A percentile compares a stretch with the other conserved stretches of the same genome.
Evolutionary conservation across 805 yeast genomes (phyloP).

Genomic region (Blastobotrys peoriensis): DNA sequence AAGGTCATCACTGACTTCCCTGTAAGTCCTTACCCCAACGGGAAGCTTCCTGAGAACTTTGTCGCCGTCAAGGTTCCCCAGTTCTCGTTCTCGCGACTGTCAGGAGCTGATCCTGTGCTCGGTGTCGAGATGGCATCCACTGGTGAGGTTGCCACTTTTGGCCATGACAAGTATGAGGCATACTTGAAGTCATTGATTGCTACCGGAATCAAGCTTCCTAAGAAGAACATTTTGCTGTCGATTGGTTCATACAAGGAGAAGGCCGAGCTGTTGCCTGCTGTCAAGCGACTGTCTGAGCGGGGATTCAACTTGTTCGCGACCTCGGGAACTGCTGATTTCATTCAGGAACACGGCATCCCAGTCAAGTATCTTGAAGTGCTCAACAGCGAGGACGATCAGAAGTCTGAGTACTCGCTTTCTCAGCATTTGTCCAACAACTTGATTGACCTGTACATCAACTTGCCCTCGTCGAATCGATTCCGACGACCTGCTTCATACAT

Average conservation of each 20-base stretch:
- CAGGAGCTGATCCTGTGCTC: conserved; percentile 96
- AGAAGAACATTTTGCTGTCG: conserved; percentile 87
- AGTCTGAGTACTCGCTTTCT: conserved; percentile 89
- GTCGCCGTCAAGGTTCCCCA: conserved; percentile 97
- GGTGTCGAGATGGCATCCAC: conserved; percentile 99
- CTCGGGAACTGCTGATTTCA: conserved; percentile 98
- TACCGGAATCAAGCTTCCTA: conserved; percentile 91
- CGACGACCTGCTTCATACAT: conserved; percentile 98
- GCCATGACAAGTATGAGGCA: conserved; percentile 94
- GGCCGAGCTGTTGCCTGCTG: conserved; percentile 84
- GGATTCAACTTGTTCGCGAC: conserved; percentile 94
- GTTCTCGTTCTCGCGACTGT: conserved; percentile 91
- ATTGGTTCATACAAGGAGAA: conserved; percentile 97
- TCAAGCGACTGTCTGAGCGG: conserved; percentile 68
- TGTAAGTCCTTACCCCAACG: conserved; percentile 82
- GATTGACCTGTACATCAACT: conserved; percentile 92
- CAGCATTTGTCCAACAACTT: conserved; percentile 94
- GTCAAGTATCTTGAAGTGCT: conserved; percentile 92
- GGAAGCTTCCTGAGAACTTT: conserved; percentile 83
- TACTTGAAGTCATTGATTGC: conserved; percentile 91
- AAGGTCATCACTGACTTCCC: conserved; percentile 89
- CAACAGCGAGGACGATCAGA: conserved; percentile 66
- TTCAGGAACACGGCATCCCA: conserved; percentile 89
- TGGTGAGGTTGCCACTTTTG: conserved; percentile 97
- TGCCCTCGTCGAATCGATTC: conserved; percentile 95